Evolutionary conservation across 2,329 filamentous ascomycete genomes (phyloP).

Genomic region (Parascedosporium putredinis): DNA sequence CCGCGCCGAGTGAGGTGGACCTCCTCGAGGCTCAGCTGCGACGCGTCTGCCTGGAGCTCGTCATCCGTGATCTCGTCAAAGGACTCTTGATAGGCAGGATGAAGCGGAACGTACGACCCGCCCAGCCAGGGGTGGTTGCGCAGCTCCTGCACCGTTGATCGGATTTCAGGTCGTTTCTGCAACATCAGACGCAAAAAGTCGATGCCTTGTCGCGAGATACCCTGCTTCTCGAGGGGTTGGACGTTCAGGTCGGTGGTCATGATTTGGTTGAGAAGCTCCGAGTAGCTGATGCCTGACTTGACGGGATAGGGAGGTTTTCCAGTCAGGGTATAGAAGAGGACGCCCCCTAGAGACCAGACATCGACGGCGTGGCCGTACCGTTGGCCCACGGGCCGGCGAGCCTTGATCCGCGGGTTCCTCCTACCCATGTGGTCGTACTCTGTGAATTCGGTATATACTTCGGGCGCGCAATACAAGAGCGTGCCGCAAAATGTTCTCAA

Average conservation of each 20-base stretch:
- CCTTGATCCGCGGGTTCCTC: conserved; percentile 50
- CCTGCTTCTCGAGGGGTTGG: conserved; percentile 44
- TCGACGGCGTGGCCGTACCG: conserved; percentile 89
- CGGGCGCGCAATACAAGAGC: conserved; percentile 87
- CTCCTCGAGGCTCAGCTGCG: conserved; percentile 53
- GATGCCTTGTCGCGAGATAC: conserved; percentile 57
- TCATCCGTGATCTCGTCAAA: conserved; percentile 55
- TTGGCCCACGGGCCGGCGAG: conserved; percentile 45
- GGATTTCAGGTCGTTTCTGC: conserved; percentile 64
- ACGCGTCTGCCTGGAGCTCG: conserved; percentile 45
- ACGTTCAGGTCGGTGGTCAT: conserved; percentile 68
- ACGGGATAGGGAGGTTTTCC: conserved; percentile 72
- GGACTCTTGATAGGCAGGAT: conserved; percentile 28
- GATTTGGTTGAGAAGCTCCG: conserved; percentile 72
- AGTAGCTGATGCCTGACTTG: conserved; percentile 62
- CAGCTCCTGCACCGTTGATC: conserved; percentile 63
- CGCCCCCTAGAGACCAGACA: conserved; percentile 91
- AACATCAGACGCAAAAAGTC: conserved; percentile 73
- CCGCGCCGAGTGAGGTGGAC: conserved; percentile 14
- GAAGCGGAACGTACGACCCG: conserved; percentile 18
- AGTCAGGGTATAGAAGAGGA: conserved; percentile 79
- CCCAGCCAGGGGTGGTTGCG: conserved; percentile 66
- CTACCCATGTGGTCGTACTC: conserved; percentile 63
- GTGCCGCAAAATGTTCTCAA: conserved; percentile 95
- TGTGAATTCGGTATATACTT: conserved; percentile 72